Evolutionary conservation across 148 eudicot genomes (phyloP).

Genomic region (Persicaria maculosa): DNA sequence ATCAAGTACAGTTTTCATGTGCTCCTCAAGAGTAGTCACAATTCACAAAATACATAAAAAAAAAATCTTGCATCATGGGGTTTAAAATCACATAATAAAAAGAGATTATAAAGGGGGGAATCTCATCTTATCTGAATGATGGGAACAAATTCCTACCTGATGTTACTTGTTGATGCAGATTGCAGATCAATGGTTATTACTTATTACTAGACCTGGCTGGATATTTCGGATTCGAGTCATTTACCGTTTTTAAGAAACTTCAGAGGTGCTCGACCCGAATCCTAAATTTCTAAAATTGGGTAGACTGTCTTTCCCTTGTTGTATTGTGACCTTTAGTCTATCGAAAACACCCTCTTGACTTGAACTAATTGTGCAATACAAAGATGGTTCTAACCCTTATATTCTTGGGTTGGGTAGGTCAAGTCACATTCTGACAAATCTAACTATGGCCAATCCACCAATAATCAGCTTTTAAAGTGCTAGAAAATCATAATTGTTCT

Average conservation of each 20-base stretch:
- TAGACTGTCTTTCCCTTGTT: neutral
- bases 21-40: neutral
- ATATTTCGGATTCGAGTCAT: neutral
- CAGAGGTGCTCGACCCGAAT: neutral
- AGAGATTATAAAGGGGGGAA: slow-evolving; percentile 1
- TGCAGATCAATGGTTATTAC: neutral
- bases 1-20: slow-evolving; percentile 11
- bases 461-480: neutral
- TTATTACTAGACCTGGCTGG: neutral
- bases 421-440: neutral
- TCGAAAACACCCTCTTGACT: no score
- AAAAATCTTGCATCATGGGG: slow-evolving; percentile 1
- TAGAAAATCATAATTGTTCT: neutral
- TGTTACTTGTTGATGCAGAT: neutral
- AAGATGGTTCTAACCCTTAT: no score
- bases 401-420: neutral
- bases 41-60: neutral
- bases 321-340: no score
- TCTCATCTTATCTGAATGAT: slow-evolving; percentile 5
- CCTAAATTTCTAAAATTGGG: neutral
- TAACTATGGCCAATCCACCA: neutral
- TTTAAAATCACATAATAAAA: slow-evolving; percentile 9
- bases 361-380: no score
- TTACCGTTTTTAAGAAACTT: neutral
- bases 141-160: slow-evolving; percentile 3